Evolutionary conservation across 2,329 filamentous ascomycete species (phyloP), one percentile per base, ranked within the genome.

Genomic region (Neonectria sp.): DNA sequence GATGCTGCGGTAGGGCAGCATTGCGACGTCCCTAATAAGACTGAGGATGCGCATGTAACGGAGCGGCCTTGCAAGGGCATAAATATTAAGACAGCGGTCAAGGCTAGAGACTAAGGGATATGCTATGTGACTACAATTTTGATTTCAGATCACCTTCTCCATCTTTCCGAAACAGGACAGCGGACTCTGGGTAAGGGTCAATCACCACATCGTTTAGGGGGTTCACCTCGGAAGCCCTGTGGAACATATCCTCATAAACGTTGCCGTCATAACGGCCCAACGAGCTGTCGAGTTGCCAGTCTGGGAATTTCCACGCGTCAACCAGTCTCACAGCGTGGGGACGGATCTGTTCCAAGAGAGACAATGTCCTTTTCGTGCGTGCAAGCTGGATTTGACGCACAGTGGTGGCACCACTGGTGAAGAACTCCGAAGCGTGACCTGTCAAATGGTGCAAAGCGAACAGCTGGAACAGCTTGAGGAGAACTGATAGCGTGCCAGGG

Each of bases 401-500:
- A 0, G 91, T 93, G 29, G 91, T 89, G 2, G 92, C 92, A 25
- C 87, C 85, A 1, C 87, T 90, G 9, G 89, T 88, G 83, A 92
- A 94, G 85, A 94, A 94, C 73, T 94, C 92, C 25, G 87, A 86
- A 0, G 90, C 89, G 75, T 94, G 91, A 59, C 86, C 85, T 79
- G 93, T 91, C 11, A 95, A 68, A 63, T 84, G 74, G 76, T 85
- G 85, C 83, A 92, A 84, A 82, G 88, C 79, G 88, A 94, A 91
- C 88, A 96, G 91, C 92, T 94, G 88, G 89, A 94, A 92, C 88
- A 96, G 84, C 91, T 90, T 90, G 81, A 90, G 88, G 73, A 94
- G 81, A 11, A 93, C 57, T 0, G 80, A 79, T 15, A 87, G 81
- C 0, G 91, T 92, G 62, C 86, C 84, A 0, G 84, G 75, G 75